A percentile compares a stretch with the other conserved stretches of the same genome.
phyloP scores from a whole-genome alignment of 768 basidiomycete genomes.

The Pleurotus sapidus region DNA sequence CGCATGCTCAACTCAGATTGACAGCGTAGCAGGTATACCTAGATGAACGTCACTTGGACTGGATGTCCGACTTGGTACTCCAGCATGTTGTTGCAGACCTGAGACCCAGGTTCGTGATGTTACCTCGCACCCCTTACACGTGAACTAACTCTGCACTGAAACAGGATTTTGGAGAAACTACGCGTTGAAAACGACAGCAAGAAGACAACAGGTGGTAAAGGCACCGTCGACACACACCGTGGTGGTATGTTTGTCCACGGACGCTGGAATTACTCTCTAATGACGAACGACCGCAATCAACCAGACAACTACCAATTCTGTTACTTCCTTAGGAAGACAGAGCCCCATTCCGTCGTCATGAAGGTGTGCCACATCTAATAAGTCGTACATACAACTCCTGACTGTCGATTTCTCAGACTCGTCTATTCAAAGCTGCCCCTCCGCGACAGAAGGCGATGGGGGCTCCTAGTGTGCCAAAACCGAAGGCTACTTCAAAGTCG shows the following conservation, averaged over 20 bases:
- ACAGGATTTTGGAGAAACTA: conserved; percentile 68
- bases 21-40: conserved; percentile 62
- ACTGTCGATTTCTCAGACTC: conserved; percentile 13
- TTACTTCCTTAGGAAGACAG: conserved; percentile 83
- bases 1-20: not conserved
- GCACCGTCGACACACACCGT: conserved; percentile 78
- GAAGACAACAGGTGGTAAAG: conserved; percentile 42
- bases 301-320: conserved; percentile 88
- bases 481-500: conserved; percentile 5
- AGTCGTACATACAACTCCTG: not conserved
- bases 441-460: conserved; percentile 13
- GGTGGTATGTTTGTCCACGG: conserved; percentile 53
- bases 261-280: not conserved
- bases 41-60: conserved; percentile 82
- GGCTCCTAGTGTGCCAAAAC: not conserved
- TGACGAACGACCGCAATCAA: not conserved
- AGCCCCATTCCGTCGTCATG: conserved; percentile 76
- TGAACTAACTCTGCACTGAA: not conserved
- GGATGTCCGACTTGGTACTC: conserved; percentile 85
- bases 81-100: conserved; percentile 82
- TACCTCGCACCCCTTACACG: too few relatives aligned
- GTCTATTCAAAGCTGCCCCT: conserved; percentile 34
- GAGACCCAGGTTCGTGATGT: conserved; percentile 36
- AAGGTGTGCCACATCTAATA: conserved; percentile 52
- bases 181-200: conserved; percentile 52